Base-by-base conservation (phyloP, 202 grass and related monocot genomes). In the Brachypodium distachyon region DNA sequence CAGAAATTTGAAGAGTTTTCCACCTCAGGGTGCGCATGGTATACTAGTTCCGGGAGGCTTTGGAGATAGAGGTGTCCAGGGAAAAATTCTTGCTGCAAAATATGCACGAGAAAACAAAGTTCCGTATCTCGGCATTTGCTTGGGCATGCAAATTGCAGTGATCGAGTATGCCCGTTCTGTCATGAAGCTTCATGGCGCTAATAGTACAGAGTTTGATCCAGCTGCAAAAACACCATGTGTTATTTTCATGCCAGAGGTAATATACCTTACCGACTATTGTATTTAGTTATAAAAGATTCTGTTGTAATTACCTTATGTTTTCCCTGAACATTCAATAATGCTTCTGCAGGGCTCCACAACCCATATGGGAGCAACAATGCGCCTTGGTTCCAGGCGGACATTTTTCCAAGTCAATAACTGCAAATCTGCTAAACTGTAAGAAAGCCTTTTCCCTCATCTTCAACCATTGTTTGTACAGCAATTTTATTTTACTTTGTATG, bases 71-170 rank as follows among this genome's bases (percentile, higher is more conserved):
- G 96, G 96, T 10, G 87, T 99, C 26, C 77, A 92, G 77, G 96
- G 96, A 13, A 95, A 99, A 87, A 95, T 99, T 16, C 87, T 99
- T 41, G 96, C 96, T 61, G 89, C 92, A 33, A 95, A 95, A 83
- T 92, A 90, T 69, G 96, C 96, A 0, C 89, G 96, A 9, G 96
- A 93, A 85, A 95, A 90, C 16, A 90, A 93, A 46, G 47, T 99
- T 74, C 92, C 96, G 3, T 99, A 90, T 76, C 77, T 99, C 1
- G 96, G 96, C 19, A 95, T 99, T 84, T 99, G 96, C 78, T 68
- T 99, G 82, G 96, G 96, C 28, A 95, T 99, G 96, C 96, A 99
- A 83, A 83, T 95, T 85, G 96, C 89, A 8, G 96, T 95, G 21
- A 86, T 99, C 14, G 96, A 99, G 53, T 99, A 79, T 85, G 92